Evolutionary conservation across 192 early-diverging fungal species (phyloP), one percentile per base, ranked within the genome.

Genomic region (Anaeromyces robustus): DNA sequence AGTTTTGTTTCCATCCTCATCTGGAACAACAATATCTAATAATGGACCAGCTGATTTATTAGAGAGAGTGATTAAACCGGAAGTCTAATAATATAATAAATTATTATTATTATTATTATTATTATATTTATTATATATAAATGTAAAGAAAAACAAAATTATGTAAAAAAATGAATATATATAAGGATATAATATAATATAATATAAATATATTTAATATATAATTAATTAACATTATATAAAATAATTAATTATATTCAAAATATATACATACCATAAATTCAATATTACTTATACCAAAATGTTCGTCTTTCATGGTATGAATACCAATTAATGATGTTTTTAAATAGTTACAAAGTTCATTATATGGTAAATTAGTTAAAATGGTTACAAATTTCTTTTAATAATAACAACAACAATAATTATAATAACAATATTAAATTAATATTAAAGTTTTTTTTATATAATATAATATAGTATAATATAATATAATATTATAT

Each of bases 271-370:
- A 77, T 89, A 94, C 95, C 97, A 99, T 98, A 83, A 96, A 98
- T 84, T 99, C 98, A 3, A 99, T 94, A 77, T 98, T 90, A 30
- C 94, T 92, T 81, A 99, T 99, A 11, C 98, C 98, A 89, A 99
- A 99, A 83, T 99, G 98, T 84, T 99, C 98, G 82, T 99, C 94
- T 82, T 89, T 89, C 98, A 99, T 99, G 19, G 97, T 95, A 84
- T 98, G 97, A 19, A 99, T 77, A 9, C 97, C 98, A 78, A 99
- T 85, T 78, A 89, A 87, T 30, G 91, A 87, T 22, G 79, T 81
- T 28, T 86, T 81, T 5, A 98, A 84, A 86, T 92, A 91, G 0
- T 83, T 82, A 32, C 88, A 85, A 6, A 99, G 87, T 22, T 87
- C 87, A 30, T 84, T 79, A 86, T 93, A 97, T 1, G 92, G 80